Evolutionary conservation across 1,284 basidiomycete species (phyloP).

Genomic region (Athelia sp.): DNA sequence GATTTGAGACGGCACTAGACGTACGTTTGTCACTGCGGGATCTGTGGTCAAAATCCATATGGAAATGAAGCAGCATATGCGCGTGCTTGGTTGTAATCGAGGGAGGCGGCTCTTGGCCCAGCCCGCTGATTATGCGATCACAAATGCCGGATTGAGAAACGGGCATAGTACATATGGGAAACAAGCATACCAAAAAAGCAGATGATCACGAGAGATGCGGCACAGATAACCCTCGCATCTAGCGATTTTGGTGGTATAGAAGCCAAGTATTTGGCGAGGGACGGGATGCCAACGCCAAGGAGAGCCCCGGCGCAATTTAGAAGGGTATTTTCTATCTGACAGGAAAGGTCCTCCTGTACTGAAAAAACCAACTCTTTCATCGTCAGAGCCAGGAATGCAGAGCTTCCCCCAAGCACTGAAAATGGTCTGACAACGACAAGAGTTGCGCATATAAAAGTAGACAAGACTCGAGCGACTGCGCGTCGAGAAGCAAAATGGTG

Average conservation of each 20-base stretch:
- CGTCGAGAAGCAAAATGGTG: slow-evolving; percentile 11
- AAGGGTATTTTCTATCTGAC: slow-evolving; percentile 42
- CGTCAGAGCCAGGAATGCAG: slow-evolving; percentile 39
- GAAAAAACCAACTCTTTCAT: slow-evolving; percentile 46
- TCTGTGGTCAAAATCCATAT: slow-evolving; percentile 42
- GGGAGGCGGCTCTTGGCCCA: slow-evolving; percentile 41
- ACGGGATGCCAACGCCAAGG: slow-evolving; percentile 36
- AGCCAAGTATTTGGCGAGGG: slow-evolving; percentile 33
- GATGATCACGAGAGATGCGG: slow-evolving; percentile 34
- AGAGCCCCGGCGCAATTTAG: slow-evolving; percentile 41
- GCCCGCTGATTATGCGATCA: slow-evolving; percentile 27
- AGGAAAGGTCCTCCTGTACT: slow-evolving; percentile 40
- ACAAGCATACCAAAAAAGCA: slow-evolving; percentile 33
- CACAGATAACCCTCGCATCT: slow-evolving; percentile 30
- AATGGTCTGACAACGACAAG: slow-evolving; percentile 37
- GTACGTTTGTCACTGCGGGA: slow-evolving; percentile 26
- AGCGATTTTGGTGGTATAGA: slow-evolving; percentile 22
- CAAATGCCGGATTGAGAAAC: neutral
- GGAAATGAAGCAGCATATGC: slow-evolving; percentile 42
- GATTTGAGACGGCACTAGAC: slow-evolving; percentile 8
- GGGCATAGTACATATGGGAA: neutral
- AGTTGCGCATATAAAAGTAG: slow-evolving; percentile 38
- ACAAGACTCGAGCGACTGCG: slow-evolving; percentile 35
- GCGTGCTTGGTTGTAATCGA: slow-evolving; percentile 37
- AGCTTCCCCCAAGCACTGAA: slow-evolving; percentile 33